These are phyloP conservation scores for Microcera coccophila DNA, from an alignment of 2,329 filamentous ascomycete species.

Conservation along the genomic window DNA sequence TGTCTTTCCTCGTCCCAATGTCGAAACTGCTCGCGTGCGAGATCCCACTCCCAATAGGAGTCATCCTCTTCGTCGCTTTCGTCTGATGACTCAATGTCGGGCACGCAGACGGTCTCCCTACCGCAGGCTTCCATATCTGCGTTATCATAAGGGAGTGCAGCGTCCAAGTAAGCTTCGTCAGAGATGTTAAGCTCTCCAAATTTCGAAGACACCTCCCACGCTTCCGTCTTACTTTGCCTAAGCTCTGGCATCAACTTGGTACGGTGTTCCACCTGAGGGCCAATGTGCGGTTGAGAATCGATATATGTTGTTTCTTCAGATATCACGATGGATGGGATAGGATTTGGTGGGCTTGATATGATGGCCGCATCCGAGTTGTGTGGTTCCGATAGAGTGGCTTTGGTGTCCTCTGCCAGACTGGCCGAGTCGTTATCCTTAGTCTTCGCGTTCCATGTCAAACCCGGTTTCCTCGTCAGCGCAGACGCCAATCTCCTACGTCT, in stretches of 20 bases:
- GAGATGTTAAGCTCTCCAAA: background rate
- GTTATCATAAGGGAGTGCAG: no score
- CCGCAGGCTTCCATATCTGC: background rate
- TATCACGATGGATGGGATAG: background rate
- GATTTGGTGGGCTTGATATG: background rate
- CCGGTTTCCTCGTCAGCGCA: no score
- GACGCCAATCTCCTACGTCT: no score
- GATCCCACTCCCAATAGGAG: constrained; percentile 23
- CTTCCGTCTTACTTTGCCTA: background rate
- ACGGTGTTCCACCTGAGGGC: background rate
- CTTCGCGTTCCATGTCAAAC: no score
- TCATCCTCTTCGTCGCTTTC: constrained; percentile 16
- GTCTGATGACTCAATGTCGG: constrained; percentile 18
- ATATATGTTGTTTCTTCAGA: background rate
- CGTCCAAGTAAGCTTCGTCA: no score
- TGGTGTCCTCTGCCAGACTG: background rate
- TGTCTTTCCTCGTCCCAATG: constrained; percentile 22
- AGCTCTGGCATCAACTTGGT: background rate
- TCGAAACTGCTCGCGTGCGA: constrained; percentile 11
- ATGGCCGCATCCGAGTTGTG: background rate
- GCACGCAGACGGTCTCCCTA: constrained; percentile 11
- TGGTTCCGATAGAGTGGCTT: background rate
- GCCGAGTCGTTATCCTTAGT: background rate
- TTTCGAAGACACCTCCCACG: background rate
- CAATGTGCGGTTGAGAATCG: background rate